Percentiles rank a stretch among this genome's conserved stretches.
Evolutionary conservation across 768 basidiomycete genomes (phyloP).

Genomic region (Peribolospora baueri): DNA sequence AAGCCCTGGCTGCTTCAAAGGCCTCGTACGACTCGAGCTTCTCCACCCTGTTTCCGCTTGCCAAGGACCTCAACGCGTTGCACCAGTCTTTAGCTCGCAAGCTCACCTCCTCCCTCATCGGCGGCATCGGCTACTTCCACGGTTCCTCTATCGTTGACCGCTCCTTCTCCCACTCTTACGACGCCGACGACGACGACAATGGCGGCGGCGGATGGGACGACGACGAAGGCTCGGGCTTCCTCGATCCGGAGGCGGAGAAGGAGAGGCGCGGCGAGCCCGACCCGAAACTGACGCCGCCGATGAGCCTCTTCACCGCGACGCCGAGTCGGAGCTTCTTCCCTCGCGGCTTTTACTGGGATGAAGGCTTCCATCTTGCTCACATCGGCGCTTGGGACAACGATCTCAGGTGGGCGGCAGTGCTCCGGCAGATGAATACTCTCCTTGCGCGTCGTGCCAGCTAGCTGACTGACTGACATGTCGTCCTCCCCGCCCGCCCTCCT

Average conservation of each 20-base stretch:
- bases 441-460: too few species aligned
- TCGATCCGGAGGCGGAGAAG: slow-evolving; percentile 9
- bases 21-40: slow-evolving; percentile 43
- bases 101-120: slow-evolving; percentile 71
- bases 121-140: slow-evolving; percentile 86
- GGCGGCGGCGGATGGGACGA: slow-evolving; percentile 32
- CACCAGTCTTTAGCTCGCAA: slow-evolving; percentile 57
- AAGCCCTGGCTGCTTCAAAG: slow-evolving; percentile 42
- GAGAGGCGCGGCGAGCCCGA: slow-evolving; percentile 6
- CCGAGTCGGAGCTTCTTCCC: slow-evolving; percentile 95
- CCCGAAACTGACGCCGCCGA: slow-evolving; percentile 38
- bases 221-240: slow-evolving; percentile 28
- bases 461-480: not conserved
- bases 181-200: slow-evolving; percentile 37
- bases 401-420: slow-evolving; percentile 36
- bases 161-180: slow-evolving; percentile 74
- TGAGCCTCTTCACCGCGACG: slow-evolving; percentile 62
- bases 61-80: slow-evolving; percentile 26
- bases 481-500: too few species aligned
- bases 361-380: slow-evolving; percentile 81
- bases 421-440: not conserved
- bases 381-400: slow-evolving; percentile 87
- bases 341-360: slow-evolving; percentile 96
- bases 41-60: slow-evolving; percentile 40
- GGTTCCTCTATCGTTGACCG: slow-evolving; percentile 68